Evolutionary conservation across 768 basidiomycete species (phyloP), one percentile per base, ranked within the genome.

Genomic region (Serendipita sp.): DNA sequence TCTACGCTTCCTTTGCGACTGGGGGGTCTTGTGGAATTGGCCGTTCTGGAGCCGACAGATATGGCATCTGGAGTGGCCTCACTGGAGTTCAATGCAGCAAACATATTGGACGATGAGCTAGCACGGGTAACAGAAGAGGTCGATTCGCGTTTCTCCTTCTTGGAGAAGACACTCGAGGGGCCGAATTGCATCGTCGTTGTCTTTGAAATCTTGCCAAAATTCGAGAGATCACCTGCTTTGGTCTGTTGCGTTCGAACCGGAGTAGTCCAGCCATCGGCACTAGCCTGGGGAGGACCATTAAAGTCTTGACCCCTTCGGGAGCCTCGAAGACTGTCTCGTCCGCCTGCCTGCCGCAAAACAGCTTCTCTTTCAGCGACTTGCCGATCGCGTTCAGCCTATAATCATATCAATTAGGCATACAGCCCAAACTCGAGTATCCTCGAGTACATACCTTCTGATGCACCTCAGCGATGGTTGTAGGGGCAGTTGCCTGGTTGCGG

Each of bases 121-220:
- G 84, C 82, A 51, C 90, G 82, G 5, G 89, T 87, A 7, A 95
- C 72, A 2, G 89, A 80, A n/a, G 72, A 72, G 5, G 77, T 74
- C 66, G 87, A 84, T 4, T 85, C 79, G 28, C 72, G 69, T 72
- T 87, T 85, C 67, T 65, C 71, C 17, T 80, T 80, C 72, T 88
- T 86, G 44, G 81, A 78, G 72, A 94, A 96, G 24, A 94, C 85
- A 65, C 86, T 87, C 64, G 82, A 81, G 2, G 93, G 90, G 4
- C 90, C 91, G 71, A 96, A 89, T 0, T 83, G 82, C 73, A 86
- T 82, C 0, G 84, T 77, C 22, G 69, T 70, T 33, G 82, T 80
- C 74, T 81, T 81, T 70, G 75, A 84, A 71, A 95, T 87, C 77
- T 93, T 90, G 67, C 92, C 90, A 66, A 95, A 94, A 64, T 86